Evolutionary conservation across 2,329 filamentous ascomycete genomes (phyloP).

Genomic region (Xylaria sp.): DNA sequence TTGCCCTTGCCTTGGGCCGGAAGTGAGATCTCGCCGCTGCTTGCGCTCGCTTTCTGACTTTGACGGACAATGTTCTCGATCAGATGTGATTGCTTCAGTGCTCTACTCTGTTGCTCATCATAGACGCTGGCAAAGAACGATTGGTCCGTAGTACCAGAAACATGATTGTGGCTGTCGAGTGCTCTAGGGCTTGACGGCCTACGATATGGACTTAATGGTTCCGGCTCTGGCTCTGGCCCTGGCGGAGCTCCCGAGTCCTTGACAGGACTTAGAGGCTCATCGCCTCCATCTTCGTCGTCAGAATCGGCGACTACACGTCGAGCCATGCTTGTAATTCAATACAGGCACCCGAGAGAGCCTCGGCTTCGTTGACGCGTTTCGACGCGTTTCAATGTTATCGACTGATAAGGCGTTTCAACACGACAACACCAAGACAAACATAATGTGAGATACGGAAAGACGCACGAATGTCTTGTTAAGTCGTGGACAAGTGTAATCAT

Average conservation of each 20-base stretch:
- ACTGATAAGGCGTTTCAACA: neutral
- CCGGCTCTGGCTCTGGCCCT: slow-evolving; percentile 35
- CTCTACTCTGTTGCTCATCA: slow-evolving; percentile 31
- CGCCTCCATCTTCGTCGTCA: slow-evolving; percentile 37
- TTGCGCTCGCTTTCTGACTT: slow-evolving; percentile 37
- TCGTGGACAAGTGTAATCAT: neutral
- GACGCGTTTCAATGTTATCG: slow-evolving; percentile 8
- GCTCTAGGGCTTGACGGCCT: slow-evolving; percentile 18
- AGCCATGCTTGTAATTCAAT: slow-evolving; percentile 27
- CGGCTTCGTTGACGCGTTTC: slow-evolving; percentile 10
- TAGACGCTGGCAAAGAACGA: slow-evolving; percentile 36
- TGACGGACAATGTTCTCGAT: slow-evolving; percentile 39
- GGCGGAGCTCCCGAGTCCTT: slow-evolving; percentile 23
- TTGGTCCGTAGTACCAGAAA: slow-evolving; percentile 32
- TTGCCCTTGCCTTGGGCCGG: slow-evolving; percentile 24
- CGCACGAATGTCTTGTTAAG: neutral
- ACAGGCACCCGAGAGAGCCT: slow-evolving; percentile 4
- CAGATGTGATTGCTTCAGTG: slow-evolving; percentile 34
- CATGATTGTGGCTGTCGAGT: slow-evolving; percentile 17
- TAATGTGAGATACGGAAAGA: neutral
- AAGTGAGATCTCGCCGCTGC: slow-evolving; percentile 35
- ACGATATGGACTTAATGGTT: slow-evolving; percentile 34
- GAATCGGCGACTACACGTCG: slow-evolving; percentile 40
- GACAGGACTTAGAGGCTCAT: slow-evolving; percentile 17
- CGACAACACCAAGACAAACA: neutral